Base-by-base conservation (phyloP, 2,329 filamentous ascomycete genomes). In the Aspergillus floridensis region DNA sequence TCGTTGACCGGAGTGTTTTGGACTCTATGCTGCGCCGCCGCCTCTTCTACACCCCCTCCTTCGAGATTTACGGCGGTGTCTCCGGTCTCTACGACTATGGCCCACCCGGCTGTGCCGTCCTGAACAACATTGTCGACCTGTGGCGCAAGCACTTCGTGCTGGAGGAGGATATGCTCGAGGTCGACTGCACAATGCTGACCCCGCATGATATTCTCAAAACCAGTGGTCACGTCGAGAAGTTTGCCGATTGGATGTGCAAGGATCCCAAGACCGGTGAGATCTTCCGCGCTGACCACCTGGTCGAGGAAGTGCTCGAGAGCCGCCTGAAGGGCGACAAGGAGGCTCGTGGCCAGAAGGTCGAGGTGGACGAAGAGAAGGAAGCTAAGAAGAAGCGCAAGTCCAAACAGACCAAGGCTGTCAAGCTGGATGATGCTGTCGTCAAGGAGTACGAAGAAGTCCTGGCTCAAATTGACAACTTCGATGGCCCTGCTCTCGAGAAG, bases 221-320 rank as follows among this genome's bases (percentile, higher is more conserved):
- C 56, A 91, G 87, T 76, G 95, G 95, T 65, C 95, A 99, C 80
- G 95, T 98, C 66, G 93, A 97, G 77, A 96, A 96, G 79, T 98
- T 98, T 73, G 90, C 92, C 77, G 93, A 98, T 77, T 98, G 91
- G 91, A 97, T 98, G 93, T 96, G 91, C 87, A 96, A 96, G 79
- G 95, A 99, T 77, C 92, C 93, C 64, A 96, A 96, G 84, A 96
- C 89, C 70, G 95, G 95, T 74, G 95, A 99, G 77, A 96, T 97
- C 72, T 87, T 99, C 75, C 88, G 95, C 68, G 92, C 95, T 59
- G 95, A 99, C 74, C 95, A 99, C 81, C 86, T 98, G 70, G 93
- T 99, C 66, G 93, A 98, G 82, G 91, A 96, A 70, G 88, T 97
- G 41, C 86, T 99, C 55, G 93, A 97, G 81, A 82, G 86, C 51